Evolutionary conservation across 2,329 filamentous ascomycete genomes (phyloP), one percentile per base, ranked within the genome.

Genomic region (Ambrosiella xylebori): DNA sequence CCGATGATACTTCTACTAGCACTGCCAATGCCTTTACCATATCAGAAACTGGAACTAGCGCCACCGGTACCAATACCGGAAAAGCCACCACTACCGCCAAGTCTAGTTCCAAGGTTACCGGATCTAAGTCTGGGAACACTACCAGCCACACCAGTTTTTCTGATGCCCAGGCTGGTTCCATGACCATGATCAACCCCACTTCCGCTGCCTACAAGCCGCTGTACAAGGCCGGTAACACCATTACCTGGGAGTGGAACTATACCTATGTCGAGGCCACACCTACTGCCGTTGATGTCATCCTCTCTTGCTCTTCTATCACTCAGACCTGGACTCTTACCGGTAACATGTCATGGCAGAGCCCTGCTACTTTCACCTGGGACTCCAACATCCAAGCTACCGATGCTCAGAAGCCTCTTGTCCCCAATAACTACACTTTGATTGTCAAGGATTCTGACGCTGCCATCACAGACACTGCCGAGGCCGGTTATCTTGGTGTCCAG

Each of bases 161-260:
- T 62, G 64, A 71, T 0, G 66, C 1, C 38, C 56, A 60, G 41
- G 56, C 56, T 38, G 81, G 77, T 54, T 70, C 72, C 56, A 71
- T 82, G 41, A 69, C 71, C 52, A 76, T 84, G 71, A 63, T 77
- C 50, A 75, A 72, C 1, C 81, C 81, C 0, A 69, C 72, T 44
- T 67, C 71, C 6, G 72, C 70, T 2, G 65, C 68, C 3, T 69
- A 70, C 9, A 70, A 71, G 35, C 71, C 75, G 60, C 72, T 81
- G 45, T 82, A 78, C 73, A 79, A 79, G 65, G 79, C 84, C 61
- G 76, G 78, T 61, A 75, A 82, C 64, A 71, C 71, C 50, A 70
- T 82, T 49, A 83, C 79, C 12, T 80, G 78, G 68, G 74, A 69
- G 52, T 85, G 80, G 80, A 84, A 84, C 69, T 84, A 83, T 70